Evolutionary conservation across 78 protist species (phyloP).

Genomic region (Diacronema lutheri): DNA sequence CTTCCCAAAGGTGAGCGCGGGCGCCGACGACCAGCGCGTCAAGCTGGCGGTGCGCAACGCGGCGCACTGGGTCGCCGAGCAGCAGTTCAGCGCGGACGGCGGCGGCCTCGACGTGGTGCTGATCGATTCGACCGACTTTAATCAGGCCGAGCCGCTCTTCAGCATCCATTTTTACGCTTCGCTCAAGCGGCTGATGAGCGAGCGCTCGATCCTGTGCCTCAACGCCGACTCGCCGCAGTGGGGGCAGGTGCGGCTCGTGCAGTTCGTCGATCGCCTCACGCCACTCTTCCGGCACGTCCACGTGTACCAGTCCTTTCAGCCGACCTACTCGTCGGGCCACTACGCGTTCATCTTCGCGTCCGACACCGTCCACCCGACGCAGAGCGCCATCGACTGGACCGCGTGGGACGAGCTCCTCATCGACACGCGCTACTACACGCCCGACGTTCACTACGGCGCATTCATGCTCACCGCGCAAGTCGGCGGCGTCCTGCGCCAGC

Average conservation of each 20-base stretch:
- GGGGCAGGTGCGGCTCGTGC: not conserved
- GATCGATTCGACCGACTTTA: conserved; percentile 29
- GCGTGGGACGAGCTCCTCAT: not conserved
- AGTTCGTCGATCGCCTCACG: not conserved
- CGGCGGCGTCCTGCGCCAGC: too few relatives aligned
- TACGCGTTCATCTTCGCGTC: conserved; percentile 28
- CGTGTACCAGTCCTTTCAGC: conserved; percentile 5
- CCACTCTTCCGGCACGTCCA: not conserved
- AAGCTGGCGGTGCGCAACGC: not conserved
- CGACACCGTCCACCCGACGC: conserved; percentile 11
- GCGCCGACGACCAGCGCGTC: not conserved
- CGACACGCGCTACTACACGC: conserved; percentile 15
- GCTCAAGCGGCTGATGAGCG: not conserved
- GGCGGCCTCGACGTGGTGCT: not conserved
- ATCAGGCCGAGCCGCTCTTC: conserved; percentile 19
- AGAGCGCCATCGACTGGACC: not conserved
- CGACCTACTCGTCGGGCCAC: conserved; percentile 22
- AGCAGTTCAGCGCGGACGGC: not conserved
- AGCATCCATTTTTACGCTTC: not conserved
- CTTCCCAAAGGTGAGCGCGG: not conserved
- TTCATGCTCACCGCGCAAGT: not conserved
- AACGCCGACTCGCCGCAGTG: conserved; percentile 25
- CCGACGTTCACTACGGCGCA: conserved; percentile 32
- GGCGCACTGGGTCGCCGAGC: not conserved
- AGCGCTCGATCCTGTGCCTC: not conserved